Conservation (phyloP, 306 rosid species). For the Quercus dentata region DNA sequence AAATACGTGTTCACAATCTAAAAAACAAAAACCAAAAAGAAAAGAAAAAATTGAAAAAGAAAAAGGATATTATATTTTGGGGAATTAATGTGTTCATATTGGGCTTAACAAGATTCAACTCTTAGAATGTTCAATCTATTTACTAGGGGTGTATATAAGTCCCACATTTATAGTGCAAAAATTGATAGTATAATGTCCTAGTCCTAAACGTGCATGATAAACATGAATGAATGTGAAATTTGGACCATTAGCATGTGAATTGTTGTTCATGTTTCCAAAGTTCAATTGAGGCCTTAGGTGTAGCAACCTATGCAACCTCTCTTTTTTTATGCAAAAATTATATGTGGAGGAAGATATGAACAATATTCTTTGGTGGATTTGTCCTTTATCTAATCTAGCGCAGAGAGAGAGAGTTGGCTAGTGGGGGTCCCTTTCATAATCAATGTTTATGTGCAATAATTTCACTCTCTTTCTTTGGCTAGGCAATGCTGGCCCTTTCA, state of each 20-base stretch:
- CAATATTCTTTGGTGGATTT: constrained; percentile 25
- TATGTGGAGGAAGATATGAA: not conserved
- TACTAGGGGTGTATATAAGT: not conserved
- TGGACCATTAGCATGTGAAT: not conserved
- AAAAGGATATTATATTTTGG: not conserved
- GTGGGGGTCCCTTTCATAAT: constrained; percentile 37
- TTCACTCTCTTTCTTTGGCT: constrained; percentile 8
- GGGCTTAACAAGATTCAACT: not conserved
- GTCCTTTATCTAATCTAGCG: constrained; percentile 15
- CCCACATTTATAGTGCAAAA: constrained; percentile 6
- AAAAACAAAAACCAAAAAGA: not conserved
- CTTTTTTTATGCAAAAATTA: not conserved
- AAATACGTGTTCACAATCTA: constrained; percentile 1
- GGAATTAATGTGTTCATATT: not conserved
- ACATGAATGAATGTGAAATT: not conserved
- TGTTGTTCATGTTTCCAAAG: not conserved
- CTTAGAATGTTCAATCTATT: not conserved
- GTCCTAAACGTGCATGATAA: not conserved
- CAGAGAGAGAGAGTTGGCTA: constrained; percentile 5
- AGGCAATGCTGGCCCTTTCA: constrained; percentile 38
- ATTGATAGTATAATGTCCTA: not conserved
- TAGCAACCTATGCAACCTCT: not conserved
- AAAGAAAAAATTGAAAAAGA: too few relatives aligned
- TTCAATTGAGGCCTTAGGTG: not conserved
- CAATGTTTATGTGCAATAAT: constrained; percentile 32